A percentile compares a stretch with the other conserved stretches of the same genome.
Conservation (phyloP, 805 yeast genomes). For the Ogataea neopini region DNA sequence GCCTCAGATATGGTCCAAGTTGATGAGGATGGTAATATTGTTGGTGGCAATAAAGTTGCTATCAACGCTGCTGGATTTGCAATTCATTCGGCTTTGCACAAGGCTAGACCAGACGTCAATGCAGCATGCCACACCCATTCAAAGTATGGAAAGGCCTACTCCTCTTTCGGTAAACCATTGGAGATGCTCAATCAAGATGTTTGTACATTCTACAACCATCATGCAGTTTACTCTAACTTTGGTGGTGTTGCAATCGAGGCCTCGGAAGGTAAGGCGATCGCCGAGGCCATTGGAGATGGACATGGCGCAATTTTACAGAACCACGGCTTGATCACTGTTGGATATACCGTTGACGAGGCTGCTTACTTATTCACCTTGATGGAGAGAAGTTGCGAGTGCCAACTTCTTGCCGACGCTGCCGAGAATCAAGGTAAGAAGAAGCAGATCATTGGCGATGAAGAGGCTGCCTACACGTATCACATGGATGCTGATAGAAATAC, state of each 20-base stretch:
- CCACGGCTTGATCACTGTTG: slow-evolving; percentile 74
- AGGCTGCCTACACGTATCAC: slow-evolving; percentile 64
- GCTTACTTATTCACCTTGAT: slow-evolving; percentile 62
- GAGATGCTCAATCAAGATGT: slow-evolving; percentile 84
- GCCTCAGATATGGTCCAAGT: slow-evolving; percentile 65
- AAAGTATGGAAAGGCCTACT: slow-evolving; percentile 61
- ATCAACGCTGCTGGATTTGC: slow-evolving; percentile 71
- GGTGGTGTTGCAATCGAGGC: slow-evolving; percentile 78
- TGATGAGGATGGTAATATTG: slow-evolving; percentile 61
- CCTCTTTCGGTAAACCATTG: slow-evolving; percentile 62
- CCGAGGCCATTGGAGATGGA: slow-evolving; percentile 59
- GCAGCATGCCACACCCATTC: slow-evolving; percentile 78
- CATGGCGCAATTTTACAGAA: slow-evolving; percentile 63
- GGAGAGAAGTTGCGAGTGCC: slow-evolving; percentile 68
- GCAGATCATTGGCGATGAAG: slow-evolving; percentile 54
- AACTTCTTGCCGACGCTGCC: slow-evolving; percentile 59
- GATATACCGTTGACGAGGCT: slow-evolving; percentile 72
- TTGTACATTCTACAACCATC: slow-evolving; percentile 64
- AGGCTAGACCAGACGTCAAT: slow-evolving; percentile 66
- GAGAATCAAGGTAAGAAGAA: slow-evolving; percentile 42
- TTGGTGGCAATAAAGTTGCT: slow-evolving; percentile 53
- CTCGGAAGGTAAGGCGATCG: slow-evolving; percentile 63
- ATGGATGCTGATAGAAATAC: slow-evolving; percentile 66
- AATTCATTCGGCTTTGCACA: slow-evolving; percentile 67
- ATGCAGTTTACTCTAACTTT: slow-evolving; percentile 64